phyloP scores from a whole-genome alignment of 352 stramenopile genomes.

The Phytophthora idaei region DNA sequence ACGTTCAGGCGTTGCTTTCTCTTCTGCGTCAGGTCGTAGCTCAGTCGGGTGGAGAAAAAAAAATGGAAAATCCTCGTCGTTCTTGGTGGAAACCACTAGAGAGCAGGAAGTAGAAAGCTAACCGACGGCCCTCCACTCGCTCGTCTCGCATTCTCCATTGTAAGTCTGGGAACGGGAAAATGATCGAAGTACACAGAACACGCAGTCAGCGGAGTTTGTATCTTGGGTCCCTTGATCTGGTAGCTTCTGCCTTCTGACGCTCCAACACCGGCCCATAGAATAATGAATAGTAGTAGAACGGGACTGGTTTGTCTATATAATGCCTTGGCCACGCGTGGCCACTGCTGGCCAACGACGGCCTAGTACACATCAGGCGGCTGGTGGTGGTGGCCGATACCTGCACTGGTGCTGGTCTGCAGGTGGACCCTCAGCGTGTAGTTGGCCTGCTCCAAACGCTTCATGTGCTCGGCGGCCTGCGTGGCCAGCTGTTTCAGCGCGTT shows the following conservation, averaged over 20 bases:
- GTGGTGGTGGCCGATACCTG: slow-evolving; percentile 30
- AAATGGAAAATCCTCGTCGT: neutral
- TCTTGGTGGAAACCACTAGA: neutral
- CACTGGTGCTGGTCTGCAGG: slow-evolving; percentile 80
- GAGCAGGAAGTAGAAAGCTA: slow-evolving; percentile 7
- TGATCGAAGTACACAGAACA: no score
- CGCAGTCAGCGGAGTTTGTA: neutral
- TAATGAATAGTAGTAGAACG: slow-evolving; percentile 39
- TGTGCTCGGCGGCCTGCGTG: slow-evolving; percentile 83
- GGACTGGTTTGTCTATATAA: slow-evolving; percentile 17
- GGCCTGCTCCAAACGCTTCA: slow-evolving; percentile 84
- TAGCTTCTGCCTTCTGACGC: slow-evolving; percentile 3
- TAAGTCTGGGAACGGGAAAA: slow-evolving; percentile 1
- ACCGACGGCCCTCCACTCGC: neutral
- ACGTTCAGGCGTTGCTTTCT: neutral
- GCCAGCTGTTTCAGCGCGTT: slow-evolving; percentile 71
- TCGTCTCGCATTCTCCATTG: neutral
- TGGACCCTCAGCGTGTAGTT: slow-evolving; percentile 89
- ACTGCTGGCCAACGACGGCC: slow-evolving; percentile 1
- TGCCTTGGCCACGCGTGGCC: slow-evolving; percentile 7
- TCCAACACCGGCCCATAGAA: slow-evolving; percentile 26
- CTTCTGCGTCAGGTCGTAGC: slow-evolving; percentile 1
- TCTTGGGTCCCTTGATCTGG: neutral
- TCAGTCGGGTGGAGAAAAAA: no score
- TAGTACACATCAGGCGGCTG: slow-evolving; percentile 81